Evolutionary conservation across 805 yeast genomes (phyloP), one percentile per base, ranked within the genome.

Genomic region (Wickerhamomyces subpelliculosus): DNA sequence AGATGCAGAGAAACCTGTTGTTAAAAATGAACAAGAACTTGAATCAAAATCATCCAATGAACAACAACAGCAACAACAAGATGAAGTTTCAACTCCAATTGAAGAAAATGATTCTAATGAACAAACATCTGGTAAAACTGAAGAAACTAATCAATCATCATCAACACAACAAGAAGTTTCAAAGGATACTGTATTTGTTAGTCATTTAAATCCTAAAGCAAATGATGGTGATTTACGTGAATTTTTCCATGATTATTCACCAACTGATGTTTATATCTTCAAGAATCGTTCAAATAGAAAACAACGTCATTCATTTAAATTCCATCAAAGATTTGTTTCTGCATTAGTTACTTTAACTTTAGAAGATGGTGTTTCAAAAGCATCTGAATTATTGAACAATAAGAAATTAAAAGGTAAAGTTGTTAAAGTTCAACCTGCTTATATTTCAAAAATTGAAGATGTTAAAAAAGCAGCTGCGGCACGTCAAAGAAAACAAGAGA

Each of bases 291-390:
- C 52, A 28, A 49, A 46, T 35, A 43, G 47, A 38, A 49, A 52
- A 30, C 47, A 46, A 24, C 34, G 32, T 35, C 45, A n/a, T n/a
- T n/a, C 44, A 38, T 48, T 51, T 29, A 50, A 48, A 38, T 57
- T 65, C 42, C 58, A 57, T 23, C 64, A 61, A 34, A 61, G 61
- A 32, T 48, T 58, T 37, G 67, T 68, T 12, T 68, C 72, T 36
- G 86, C 84, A 36, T 68, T 70, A 60, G 72, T 67, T 36, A 72
- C 67, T 34, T 58, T 72, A 40, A 62, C 65, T 14, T 62, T 64
- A n/a, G 67, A 59, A 2, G 63, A 55, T 16, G 68, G 68, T 2
- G 49, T 73, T 27, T 58, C 58, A 4, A 58, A 58, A n/a, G 75
- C 80, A 3, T 58, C 73, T 32, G 61, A 52, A 16, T 53, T 55